Conservation (phyloP, 805 yeast genomes). For the Metschnikowia baotianmanensis region DNA sequence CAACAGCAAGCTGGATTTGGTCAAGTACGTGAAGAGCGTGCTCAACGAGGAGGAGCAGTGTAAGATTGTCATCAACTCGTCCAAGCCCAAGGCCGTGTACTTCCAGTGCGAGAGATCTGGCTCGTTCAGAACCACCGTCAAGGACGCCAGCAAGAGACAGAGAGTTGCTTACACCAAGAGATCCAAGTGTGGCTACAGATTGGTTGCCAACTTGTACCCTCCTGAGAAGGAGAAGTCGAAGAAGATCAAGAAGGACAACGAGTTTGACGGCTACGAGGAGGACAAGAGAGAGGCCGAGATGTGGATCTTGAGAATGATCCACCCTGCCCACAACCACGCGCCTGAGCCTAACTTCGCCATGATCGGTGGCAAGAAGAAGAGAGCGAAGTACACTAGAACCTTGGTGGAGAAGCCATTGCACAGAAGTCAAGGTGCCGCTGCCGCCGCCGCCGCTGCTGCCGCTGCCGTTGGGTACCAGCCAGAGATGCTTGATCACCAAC, state of each 20-base stretch:
- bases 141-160: slow-evolving; percentile 44
- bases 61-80: slow-evolving; percentile 45
- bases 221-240: slow-evolving; percentile 43
- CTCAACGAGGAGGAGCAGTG: slow-evolving; percentile 38
- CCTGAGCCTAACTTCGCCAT: slow-evolving; percentile 36
- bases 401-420: slow-evolving; percentile 45
- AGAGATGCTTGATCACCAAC: slow-evolving; percentile 24
- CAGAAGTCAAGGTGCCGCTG: slow-evolving; percentile 21
- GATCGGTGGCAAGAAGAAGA: slow-evolving; percentile 34
- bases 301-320: slow-evolving; percentile 48
- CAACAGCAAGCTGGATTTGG: slow-evolving; percentile 22
- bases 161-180: slow-evolving; percentile 48
- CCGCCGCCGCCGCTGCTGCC: slow-evolving; percentile 28
- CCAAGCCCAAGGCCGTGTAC: slow-evolving; percentile 48
- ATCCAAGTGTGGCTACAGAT: slow-evolving; percentile 45
- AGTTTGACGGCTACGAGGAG: slow-evolving; percentile 22
- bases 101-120: slow-evolving; percentile 48
- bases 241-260: slow-evolving; percentile 26
- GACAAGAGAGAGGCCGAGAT: slow-evolving; percentile 31
- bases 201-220: slow-evolving; percentile 39
- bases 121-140: slow-evolving; percentile 45
- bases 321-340: slow-evolving; percentile 45
- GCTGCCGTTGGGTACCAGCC: slow-evolving; percentile 24
- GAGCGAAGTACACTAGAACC: slow-evolving; percentile 38
- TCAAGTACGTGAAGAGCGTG: slow-evolving; percentile 36